Conservation (phyloP, 495 filamentous ascomycete species). For the Penicillium atrosanguineum region DNA sequence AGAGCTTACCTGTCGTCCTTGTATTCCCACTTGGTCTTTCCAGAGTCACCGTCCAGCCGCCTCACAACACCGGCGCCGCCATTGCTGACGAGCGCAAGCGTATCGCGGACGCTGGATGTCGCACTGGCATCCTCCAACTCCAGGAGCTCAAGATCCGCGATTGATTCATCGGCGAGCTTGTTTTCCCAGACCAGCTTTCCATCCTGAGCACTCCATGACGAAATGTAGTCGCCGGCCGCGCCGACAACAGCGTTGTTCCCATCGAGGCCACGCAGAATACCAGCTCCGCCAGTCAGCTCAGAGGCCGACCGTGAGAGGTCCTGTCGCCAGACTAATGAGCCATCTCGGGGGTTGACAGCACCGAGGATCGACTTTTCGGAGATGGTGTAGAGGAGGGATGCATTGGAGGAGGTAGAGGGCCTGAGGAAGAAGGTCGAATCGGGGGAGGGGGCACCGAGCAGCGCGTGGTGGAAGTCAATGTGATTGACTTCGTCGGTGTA, state of each 20-base stretch:
- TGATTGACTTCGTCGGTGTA: conserved; percentile 88
- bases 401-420: conserved; percentile 74
- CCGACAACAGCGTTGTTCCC: conserved; percentile 71
- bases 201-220: conserved; percentile 80
- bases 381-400: conserved; percentile 87
- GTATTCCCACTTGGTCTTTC: conserved; percentile 76
- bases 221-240: conserved; percentile 62
- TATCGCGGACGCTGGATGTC: conserved; percentile 56
- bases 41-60: conserved; percentile 68
- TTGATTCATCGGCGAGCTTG: conserved; percentile 50
- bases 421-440: conserved; percentile 93
- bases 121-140: conserved; percentile 60
- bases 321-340: conserved; percentile 84
- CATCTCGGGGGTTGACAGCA: conserved; percentile 85
- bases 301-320: conserved; percentile 46
- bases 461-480: conserved; percentile 88
- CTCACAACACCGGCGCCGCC: conserved; percentile 54
- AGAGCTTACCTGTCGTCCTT: conserved; percentile 54
- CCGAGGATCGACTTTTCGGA: conserved; percentile 78
- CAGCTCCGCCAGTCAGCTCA: conserved; percentile 28
- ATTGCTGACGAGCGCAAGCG: conserved; percentile 63
- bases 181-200: conserved; percentile 76
- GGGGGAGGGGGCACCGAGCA: conserved; percentile 76
- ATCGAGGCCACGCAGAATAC: conserved; percentile 68
- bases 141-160: conserved; percentile 77